These are phyloP conservation scores for Wickerhamiella nectarea DNA, from an alignment of 805 yeast species.

Conservation along the genomic window DNA sequence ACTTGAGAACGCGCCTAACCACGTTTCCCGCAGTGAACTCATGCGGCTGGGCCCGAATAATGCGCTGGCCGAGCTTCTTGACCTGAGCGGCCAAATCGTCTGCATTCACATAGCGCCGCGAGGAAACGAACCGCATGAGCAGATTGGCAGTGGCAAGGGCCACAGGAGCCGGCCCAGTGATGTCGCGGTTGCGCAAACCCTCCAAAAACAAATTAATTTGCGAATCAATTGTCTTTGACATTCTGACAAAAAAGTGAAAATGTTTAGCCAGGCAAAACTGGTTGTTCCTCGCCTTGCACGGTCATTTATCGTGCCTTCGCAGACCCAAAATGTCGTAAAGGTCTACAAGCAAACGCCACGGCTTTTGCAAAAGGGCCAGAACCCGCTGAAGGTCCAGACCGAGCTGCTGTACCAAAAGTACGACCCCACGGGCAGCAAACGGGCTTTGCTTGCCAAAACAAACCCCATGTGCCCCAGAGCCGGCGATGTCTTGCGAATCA, in stretches of 20 bases:
- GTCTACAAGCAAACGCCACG: constrained; percentile 26
- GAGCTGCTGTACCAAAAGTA: constrained; percentile 41
- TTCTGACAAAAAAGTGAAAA: background rate
- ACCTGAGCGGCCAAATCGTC: constrained; percentile 59
- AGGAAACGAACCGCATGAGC: constrained; percentile 75
- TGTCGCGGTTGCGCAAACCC: constrained; percentile 66
- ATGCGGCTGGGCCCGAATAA: constrained; percentile 69
- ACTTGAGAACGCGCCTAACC: constrained; percentile 73
- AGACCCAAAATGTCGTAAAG: constrained; percentile 24
- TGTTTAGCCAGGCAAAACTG: background rate
- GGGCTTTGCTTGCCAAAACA: constrained; percentile 36
- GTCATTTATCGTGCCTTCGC: constrained; percentile 31
- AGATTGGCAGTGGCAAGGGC: constrained; percentile 82
- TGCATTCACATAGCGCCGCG: constrained; percentile 73
- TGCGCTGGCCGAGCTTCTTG: constrained; percentile 54
- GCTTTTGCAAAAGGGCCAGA: constrained; percentile 22
- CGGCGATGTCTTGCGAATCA: constrained; percentile 71
- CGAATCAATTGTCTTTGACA: constrained; percentile 20
- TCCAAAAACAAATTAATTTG: constrained; percentile 24
- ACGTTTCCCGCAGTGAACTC: constrained; percentile 85
- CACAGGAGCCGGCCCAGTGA: constrained; percentile 63
- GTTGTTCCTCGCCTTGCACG: constrained; percentile 5
- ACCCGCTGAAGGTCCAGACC: constrained; percentile 33
- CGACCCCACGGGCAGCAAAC: constrained; percentile 62
- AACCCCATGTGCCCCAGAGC: constrained; percentile 45